These are phyloP conservation scores for Jasminum sambac DNA, from an alignment of 257 asterid species.

Conservation along the genomic window DNA sequence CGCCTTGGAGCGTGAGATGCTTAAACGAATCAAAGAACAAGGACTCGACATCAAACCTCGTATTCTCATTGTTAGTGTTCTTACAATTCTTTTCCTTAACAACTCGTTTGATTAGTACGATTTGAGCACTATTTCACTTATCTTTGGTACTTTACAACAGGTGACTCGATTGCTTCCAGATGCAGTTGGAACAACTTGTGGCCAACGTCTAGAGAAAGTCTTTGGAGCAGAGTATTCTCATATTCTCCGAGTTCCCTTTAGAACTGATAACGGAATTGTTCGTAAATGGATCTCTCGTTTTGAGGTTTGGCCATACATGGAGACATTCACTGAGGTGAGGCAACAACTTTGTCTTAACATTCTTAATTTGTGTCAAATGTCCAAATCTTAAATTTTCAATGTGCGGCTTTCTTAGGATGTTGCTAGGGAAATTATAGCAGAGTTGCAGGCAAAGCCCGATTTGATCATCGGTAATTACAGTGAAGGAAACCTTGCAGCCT, in stretches of 20 bases:
- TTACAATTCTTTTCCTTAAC: neutral
- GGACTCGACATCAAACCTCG: conserved; percentile 40
- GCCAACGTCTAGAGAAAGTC: conserved; percentile 39
- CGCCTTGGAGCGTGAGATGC: conserved; percentile 39
- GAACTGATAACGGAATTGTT: conserved; percentile 37
- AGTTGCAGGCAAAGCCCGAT: conserved; percentile 29
- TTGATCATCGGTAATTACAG: conserved; percentile 41
- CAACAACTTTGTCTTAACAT: neutral
- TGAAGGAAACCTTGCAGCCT: conserved; percentile 41
- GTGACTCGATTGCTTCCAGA: conserved; percentile 42
- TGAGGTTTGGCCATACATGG: conserved; percentile 46
- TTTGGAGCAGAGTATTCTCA: conserved; percentile 33
- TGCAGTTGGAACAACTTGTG: conserved; percentile 42
- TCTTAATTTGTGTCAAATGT: neutral
- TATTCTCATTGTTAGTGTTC: conserved; percentile 33
- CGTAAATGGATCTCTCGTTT: conserved; percentile 44
- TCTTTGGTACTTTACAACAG: conserved; percentile 17
- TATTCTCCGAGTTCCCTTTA: conserved; percentile 39
- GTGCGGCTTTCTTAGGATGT: conserved; percentile 26
- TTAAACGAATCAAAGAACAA: conserved; percentile 36
- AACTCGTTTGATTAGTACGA: neutral
- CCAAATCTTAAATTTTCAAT: neutral
- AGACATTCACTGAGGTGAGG: conserved; percentile 37
- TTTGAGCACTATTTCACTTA: neutral
- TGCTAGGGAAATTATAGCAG: conserved; percentile 32